Evolutionary conservation across 768 basidiomycete genomes (phyloP), one percentile per base, ranked within the genome.

Genomic region (Termitomyces sp.): DNA sequence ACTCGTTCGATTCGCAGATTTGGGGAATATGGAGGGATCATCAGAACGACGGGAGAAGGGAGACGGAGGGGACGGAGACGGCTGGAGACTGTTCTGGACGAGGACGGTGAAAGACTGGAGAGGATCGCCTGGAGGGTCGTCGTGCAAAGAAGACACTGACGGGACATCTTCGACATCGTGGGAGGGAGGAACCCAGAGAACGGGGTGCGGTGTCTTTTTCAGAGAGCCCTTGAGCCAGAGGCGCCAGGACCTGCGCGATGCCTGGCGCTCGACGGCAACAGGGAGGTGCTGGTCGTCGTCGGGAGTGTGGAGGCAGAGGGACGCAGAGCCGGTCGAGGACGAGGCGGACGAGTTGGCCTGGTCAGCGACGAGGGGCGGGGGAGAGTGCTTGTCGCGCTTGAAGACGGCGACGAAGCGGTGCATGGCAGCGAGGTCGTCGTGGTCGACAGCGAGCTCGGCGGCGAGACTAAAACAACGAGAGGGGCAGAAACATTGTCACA

Each of bases 341-440:
- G 82, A 78, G 5, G 81, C 79, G 8, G 81, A 80, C 13, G 85
- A 85, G 50, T 76, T 73, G 14, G 74, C 71, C 46, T 72, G 75
- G 66, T 79, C 67, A 41, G 65, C 54, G 58, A 63, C 44, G 24
- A 57, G 62, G 11, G 61, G 66, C 10, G 64, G 59, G 16, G 62
- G 52, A 57, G 70, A 70, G 56, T 69, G 67, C 69, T 72, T 79
- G 72, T 77, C 73, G 62, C 71, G 73, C 66, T 72, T 76, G 63
- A 89, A 82, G 65, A 84, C 80, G 52, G 84, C 80, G 56, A 79
- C 79, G 67, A 90, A 72, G 63, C 86, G 82, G 66, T 85, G 85
- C 86, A 88, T 88, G 60, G 62, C 51, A 46, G 44, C 33, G 45
- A 40, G 35, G 58, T 5, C 57, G 57, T 58, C 57, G 57, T 48